Base-by-base conservation (phyloP, 164 flowering plant genomes). In the Vitis cinerea region DNA sequence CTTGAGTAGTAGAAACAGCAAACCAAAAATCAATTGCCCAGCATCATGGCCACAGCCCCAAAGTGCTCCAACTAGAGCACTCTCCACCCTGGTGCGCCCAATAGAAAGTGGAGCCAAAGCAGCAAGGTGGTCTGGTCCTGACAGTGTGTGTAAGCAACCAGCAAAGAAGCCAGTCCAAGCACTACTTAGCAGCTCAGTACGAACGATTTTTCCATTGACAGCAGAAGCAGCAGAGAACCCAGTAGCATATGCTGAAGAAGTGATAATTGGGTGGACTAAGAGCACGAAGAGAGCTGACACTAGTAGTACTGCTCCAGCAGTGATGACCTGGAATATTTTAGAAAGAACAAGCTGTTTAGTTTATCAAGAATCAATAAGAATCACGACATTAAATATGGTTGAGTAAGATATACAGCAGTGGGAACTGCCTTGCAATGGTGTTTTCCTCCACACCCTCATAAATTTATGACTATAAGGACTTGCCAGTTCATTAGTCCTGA, bases 1-100 rank as follows among this genome's bases (percentile, higher is more conserved):
- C 72, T 95, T 93, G 10, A 95, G 88, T 13, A 95, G 75, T 10
- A 95, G 73, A 77, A 95, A 95, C 15, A 95, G 59, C 54, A 91
- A 79, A n/a, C 99, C 98, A 70, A 95, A 95, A 29, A 95, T 80
- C 47, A 95, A 77, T 72, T 93, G 99, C 16, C 99, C 98, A 2
- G 98, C 97, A 74, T 95, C 97, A 75, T 95, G 99, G 37, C 99
- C 99, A 75, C 97, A 93, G 6, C 98, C 99, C 99, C 98, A 95
- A 1, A 95, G 92, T 51, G 98, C 99, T 72, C 99, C 99, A 61
- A 95, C 98, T 2, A 85, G 90, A 47, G 97, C 97, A 82, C 97
- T 90, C 80, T 95, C 97, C 79, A 95, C 64, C 49, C 85, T 78
- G 6, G 89, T 74, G 15, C 99, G 92, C 17, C 99, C 98, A 72